Conservation (phyloP, 1,139 yeast genomes). For the Magnusiomyces magnusii region DNA sequence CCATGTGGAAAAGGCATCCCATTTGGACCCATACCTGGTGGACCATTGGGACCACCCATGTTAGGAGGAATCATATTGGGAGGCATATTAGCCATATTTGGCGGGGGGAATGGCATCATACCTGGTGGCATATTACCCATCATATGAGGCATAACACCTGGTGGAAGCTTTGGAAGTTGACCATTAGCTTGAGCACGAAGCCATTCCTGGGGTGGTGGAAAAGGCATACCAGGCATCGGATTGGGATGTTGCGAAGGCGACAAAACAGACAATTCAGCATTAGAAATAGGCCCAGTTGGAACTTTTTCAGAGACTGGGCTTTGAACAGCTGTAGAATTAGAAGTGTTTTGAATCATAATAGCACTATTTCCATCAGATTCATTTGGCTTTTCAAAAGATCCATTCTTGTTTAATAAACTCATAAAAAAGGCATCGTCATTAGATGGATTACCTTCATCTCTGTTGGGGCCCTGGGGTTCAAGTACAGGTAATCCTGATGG, state of each 20-base stretch:
- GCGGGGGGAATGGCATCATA: constrained; percentile 4
- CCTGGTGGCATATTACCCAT: constrained; percentile 3
- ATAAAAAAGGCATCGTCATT: constrained; percentile 27
- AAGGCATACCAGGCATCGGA: not conserved
- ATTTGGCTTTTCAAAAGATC: not conserved
- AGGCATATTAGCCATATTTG: not conserved
- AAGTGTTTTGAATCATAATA: not conserved
- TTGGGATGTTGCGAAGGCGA: not conserved
- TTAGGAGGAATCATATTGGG: not conserved
- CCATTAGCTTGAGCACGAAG: not conserved
- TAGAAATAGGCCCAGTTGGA: not conserved
- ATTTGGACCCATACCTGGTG: not conserved
- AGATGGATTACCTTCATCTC: not conserved
- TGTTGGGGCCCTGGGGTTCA: not conserved
- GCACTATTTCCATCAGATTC: not conserved
- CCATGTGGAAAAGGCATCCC: not conserved
- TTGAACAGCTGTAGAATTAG: not conserved
- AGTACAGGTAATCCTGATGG: not conserved
- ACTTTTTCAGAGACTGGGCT: not conserved
- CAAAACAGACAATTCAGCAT: not conserved
- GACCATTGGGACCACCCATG: not conserved
- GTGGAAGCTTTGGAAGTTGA: not conserved
- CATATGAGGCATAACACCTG: constrained; percentile 1
- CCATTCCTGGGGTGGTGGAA: not conserved
- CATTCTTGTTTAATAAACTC: constrained; percentile 25